Evolutionary conservation across 2,329 filamentous ascomycete species (phyloP).

Genomic region (Sporothrix inflata): DNA sequence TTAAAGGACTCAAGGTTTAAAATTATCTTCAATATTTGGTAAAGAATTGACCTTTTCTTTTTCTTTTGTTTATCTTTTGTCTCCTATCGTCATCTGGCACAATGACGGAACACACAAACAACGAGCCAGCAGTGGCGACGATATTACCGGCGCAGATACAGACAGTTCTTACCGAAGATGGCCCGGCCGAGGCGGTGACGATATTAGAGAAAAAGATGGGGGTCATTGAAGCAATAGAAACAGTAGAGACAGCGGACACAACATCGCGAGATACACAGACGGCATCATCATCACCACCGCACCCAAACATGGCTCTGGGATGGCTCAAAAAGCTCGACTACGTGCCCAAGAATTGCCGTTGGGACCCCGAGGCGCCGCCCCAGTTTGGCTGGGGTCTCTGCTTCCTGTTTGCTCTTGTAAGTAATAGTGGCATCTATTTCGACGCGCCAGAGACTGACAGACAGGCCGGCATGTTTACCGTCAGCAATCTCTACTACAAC

Average conservation of each 20-base stretch:
- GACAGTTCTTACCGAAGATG: background rate
- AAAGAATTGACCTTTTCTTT: background rate
- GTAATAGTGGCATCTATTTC: background rate
- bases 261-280: background rate
- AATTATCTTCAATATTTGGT: no score
- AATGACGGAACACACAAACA: slow-evolving; percentile 1
- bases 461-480: slow-evolving; percentile 52
- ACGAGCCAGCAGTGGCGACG: background rate
- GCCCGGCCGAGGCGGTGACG: background rate
- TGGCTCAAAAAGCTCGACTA: slow-evolving; percentile 7
- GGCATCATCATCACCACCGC: background rate
- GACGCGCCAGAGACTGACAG: background rate
- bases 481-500: slow-evolving; percentile 77
- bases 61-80: background rate
- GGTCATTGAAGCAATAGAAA: background rate
- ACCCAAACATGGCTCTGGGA: background rate
- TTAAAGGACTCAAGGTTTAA: no score
- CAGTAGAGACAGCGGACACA: background rate
- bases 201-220: background rate
- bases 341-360: slow-evolving; percentile 21
- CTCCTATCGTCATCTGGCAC: background rate
- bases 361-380: slow-evolving; percentile 24
- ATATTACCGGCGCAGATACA: background rate
- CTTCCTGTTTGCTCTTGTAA: slow-evolving; percentile 13
- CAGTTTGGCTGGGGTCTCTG: slow-evolving; percentile 22